Base-by-base conservation (phyloP, 1,139 yeast genomes). In the Candida glucosophila region DNA sequence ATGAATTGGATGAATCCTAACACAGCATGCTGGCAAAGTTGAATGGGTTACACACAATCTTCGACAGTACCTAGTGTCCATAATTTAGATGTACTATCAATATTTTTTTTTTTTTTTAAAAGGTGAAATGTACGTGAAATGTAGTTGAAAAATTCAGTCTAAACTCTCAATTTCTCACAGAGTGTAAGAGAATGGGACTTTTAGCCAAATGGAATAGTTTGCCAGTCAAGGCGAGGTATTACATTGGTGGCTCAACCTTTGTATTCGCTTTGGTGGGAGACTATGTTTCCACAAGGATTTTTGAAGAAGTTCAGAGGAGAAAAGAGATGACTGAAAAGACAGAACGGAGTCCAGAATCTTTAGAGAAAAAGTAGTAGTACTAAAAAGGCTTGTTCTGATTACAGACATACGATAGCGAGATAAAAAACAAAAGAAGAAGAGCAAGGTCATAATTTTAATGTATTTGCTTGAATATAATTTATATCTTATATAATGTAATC, bases 11-110 rank as follows among this genome's bases (percentile, higher is more conserved):
- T 72, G 73, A 6, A 73, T 60, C 24, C 76, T 57, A 6, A 88
- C 52, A 29, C 86, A 77, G 45, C 97, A 90, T 1, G 97, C 96
- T 1, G 97, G 97, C 4, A 76, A 54, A 2, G 55, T 51, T 0
- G 86, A 64, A 22, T 48, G 53, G 6, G 58, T 42, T 2, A 45
- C 33, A 8, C 52, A 44, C 8, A 47, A 23, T 27, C 62, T 33
- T 27, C 39, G 30, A 32, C 36, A 24, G 7, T 25, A 30, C 12
- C 34, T 30, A 6, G 8, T 8, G n/a, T 8, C 18, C 18, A 16
- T 8, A 16, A 16, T 8, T 16, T 16, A 8, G n/a, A 16, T 10
- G 15, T 9, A 19, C 4, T 6, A 5, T 8, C 9, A 8, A 16
- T 16, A 8, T 16, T 16, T 16, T 16, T 6, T 16, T 8, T 21